phyloP scores from a whole-genome alignment of 169 alveolate species.

The Babesia ovis region DNA sequence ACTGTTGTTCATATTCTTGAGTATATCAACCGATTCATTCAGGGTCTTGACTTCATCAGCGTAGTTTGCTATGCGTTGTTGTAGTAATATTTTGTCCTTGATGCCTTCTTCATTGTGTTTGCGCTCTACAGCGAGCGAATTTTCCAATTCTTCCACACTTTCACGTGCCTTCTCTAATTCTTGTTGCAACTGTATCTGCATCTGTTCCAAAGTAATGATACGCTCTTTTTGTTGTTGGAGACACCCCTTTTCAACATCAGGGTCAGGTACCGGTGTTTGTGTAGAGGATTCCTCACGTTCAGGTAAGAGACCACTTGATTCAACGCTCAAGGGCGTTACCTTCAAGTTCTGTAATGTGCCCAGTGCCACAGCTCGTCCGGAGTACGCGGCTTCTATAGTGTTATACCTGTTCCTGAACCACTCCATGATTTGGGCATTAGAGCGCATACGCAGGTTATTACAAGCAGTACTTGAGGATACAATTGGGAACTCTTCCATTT shows the following conservation, averaged over 20 bases:
- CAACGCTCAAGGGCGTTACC: background rate
- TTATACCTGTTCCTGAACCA: constrained; percentile 39
- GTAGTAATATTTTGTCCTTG: constrained; percentile 55
- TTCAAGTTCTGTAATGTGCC: background rate
- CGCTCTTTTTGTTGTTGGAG: constrained; percentile 28
- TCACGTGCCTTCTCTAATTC: background rate
- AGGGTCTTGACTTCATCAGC: constrained; percentile 37
- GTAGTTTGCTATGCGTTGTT: constrained; percentile 33
- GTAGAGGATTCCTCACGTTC: background rate
- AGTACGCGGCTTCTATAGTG: constrained; percentile 12
- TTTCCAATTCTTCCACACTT: constrained; percentile 22
- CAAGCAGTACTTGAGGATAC: background rate
- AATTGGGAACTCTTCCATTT: background rate
- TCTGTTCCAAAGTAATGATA: background rate
- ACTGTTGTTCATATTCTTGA: constrained; percentile 40
- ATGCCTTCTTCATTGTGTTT: constrained; percentile 54
- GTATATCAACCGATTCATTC: constrained; percentile 31
- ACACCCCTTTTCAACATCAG: constrained; percentile 6
- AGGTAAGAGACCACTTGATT: too few species aligned
- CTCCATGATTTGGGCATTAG: constrained; percentile 20
- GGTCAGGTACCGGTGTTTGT: background rate
- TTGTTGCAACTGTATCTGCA: background rate
- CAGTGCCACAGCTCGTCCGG: constrained; percentile 10
- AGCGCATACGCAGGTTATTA: background rate
- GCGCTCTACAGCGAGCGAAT: constrained; percentile 41